Evolutionary conservation across 2,329 filamentous ascomycete species (phyloP).

Genomic region (Aureobasidium namibiae): DNA sequence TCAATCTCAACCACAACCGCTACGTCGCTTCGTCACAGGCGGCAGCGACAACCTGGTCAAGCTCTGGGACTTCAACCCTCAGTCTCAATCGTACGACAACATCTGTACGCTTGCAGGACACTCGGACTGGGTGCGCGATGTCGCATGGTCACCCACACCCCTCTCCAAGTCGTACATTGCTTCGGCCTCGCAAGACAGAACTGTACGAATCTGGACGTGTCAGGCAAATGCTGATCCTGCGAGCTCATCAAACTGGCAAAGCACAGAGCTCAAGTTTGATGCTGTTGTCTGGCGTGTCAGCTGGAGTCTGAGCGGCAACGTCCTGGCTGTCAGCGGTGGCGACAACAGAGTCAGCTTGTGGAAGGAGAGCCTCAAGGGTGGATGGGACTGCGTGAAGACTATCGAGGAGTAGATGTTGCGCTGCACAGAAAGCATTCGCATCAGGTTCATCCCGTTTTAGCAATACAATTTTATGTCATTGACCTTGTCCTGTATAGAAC

Average conservation of each 20-base stretch:
- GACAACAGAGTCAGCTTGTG: slow-evolving; percentile 97
- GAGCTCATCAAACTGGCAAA: slow-evolving; percentile 63
- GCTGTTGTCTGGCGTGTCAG: slow-evolving; percentile 90
- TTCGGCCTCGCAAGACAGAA: slow-evolving; percentile 91
- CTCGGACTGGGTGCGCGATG: slow-evolving; percentile 93
- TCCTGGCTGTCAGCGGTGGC: slow-evolving; percentile 82
- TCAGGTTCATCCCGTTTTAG: too few species aligned
- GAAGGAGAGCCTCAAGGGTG: slow-evolving; percentile 95
- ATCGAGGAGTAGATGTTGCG: slow-evolving; percentile 53
- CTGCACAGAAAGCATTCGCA: neutral
- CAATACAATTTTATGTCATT: too few species aligned
- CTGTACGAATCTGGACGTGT: slow-evolving; percentile 88
- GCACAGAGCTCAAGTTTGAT: slow-evolving; percentile 80
- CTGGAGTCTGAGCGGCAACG: slow-evolving; percentile 96
- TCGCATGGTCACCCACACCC: slow-evolving; percentile 93
- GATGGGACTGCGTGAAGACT: slow-evolving; percentile 96
- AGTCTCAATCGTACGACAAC: slow-evolving; percentile 26
- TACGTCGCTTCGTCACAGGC: slow-evolving; percentile 84
- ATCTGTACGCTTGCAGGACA: slow-evolving; percentile 67
- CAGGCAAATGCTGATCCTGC: slow-evolving; percentile 31
- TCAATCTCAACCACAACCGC: slow-evolving; percentile 36
- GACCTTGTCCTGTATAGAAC: too few species aligned
- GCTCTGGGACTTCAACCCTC: slow-evolving; percentile 75
- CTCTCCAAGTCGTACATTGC: slow-evolving; percentile 96
- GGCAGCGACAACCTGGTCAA: slow-evolving; percentile 90